Percentiles rank a stretch among this genome's conserved stretches.
Evolutionary conservation across 2,329 filamentous ascomycete genomes (phyloP).

Genomic region (Bimuria novae-zelandiae): DNA sequence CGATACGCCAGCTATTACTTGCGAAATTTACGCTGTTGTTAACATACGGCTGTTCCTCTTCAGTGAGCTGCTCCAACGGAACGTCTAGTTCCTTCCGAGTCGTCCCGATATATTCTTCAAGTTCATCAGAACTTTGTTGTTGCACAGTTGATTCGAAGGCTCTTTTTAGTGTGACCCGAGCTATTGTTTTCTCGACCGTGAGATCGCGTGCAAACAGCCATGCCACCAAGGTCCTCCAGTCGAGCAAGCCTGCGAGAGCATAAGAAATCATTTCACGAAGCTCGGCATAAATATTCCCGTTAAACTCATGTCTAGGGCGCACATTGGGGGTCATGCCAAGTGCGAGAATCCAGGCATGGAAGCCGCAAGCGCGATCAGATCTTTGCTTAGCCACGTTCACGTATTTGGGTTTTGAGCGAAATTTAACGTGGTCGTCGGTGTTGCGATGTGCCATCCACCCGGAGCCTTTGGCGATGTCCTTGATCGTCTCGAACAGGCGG

Average conservation of each 20-base stretch:
- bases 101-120: neutral
- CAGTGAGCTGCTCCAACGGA: neutral
- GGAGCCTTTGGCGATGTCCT: neutral
- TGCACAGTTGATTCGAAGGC: neutral
- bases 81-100: neutral
- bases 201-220: constrained; percentile 8
- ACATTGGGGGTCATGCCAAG: constrained; percentile 22
- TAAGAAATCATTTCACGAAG: neutral
- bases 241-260: constrained; percentile 13
- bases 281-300: neutral
- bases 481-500: neutral
- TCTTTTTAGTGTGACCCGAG: constrained; percentile 1
- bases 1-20: neutral
- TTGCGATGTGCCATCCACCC: constrained; percentile 10
- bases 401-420: neutral
- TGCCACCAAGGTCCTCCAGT: constrained; percentile 15
- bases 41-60: neutral
- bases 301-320: neutral
- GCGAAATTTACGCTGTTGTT: neutral
- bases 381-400: constrained; percentile 6
- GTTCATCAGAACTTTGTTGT: neutral
- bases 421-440: neutral
- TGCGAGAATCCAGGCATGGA: constrained; percentile 33
- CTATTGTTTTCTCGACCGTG: neutral
- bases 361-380: constrained; percentile 13